Percentiles rank a stretch among this genome's conserved stretches.
phyloP scores from a whole-genome alignment of 805 yeast genomes.

The Zygotorulaspora sp. region DNA sequence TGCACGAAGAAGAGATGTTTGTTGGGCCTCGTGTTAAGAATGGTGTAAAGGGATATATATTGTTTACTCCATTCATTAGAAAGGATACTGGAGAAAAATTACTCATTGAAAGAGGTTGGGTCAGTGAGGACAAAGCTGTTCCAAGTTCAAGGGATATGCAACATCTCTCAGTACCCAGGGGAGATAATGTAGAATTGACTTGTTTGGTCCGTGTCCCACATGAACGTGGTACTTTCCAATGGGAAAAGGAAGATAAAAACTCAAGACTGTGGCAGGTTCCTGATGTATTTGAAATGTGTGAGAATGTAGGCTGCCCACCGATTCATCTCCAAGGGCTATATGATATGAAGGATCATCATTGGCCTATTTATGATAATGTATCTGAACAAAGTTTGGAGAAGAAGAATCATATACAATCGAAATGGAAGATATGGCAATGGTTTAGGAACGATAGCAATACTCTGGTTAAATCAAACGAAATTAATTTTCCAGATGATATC shows the following conservation, averaged over 20 bases:
- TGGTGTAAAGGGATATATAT: constrained; percentile 68
- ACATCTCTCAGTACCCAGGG: constrained; percentile 69
- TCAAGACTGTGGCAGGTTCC: constrained; percentile 70
- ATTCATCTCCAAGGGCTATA: constrained; percentile 71
- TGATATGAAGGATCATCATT: constrained; percentile 60
- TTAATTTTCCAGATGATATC: neutral
- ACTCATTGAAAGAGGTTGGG: constrained; percentile 89
- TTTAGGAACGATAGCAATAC: neutral
- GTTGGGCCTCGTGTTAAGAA: constrained; percentile 84
- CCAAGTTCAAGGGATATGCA: constrained; percentile 56
- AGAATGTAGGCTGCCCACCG: constrained; percentile 60
- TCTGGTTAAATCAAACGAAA: neutral
- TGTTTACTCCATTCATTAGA: constrained; percentile 78
- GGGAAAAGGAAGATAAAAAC: constrained; percentile 65
- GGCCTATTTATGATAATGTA: constrained; percentile 30
- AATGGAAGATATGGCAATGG: constrained; percentile 34
- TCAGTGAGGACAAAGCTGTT: constrained; percentile 58
- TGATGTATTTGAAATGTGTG: constrained; percentile 72
- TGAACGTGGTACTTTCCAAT: constrained; percentile 56
- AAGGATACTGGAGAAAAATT: constrained; percentile 56
- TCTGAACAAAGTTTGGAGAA: neutral
- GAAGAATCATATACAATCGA: constrained; percentile 3
- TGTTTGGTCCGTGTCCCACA: constrained; percentile 71
- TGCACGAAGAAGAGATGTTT: constrained; percentile 80
- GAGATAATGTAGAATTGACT: constrained; percentile 54